Conservation (phyloP, 1,139 yeast genomes). For the Tardiomyces digboiensis region DNA sequence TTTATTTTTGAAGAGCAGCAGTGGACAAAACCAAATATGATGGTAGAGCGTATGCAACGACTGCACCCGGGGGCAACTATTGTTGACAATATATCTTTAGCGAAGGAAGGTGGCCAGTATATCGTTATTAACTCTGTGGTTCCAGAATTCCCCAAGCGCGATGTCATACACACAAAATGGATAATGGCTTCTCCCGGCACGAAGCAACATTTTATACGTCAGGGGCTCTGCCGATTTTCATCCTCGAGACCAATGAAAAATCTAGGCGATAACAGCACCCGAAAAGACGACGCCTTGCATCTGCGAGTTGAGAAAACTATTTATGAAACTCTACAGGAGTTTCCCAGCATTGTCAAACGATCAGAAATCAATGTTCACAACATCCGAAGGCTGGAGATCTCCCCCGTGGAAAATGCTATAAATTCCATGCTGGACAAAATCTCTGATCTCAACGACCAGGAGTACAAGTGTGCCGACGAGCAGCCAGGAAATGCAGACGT, state of each 20-base stretch:
- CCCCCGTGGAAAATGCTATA: constrained; percentile 84
- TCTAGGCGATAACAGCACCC: constrained; percentile 28
- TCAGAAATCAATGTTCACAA: constrained; percentile 52
- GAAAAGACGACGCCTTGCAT: constrained; percentile 39
- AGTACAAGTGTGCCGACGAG: constrained; percentile 40
- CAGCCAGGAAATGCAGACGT: constrained; percentile 33
- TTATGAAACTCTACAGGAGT: constrained; percentile 63
- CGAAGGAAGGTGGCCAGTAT: constrained; percentile 59
- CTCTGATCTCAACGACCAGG: constrained; percentile 62
- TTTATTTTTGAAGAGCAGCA: constrained; percentile 83
- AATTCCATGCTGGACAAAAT: constrained; percentile 58
- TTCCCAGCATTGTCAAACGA: constrained; percentile 86
- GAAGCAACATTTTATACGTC: constrained; percentile 26
- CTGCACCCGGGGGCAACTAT: constrained; percentile 80
- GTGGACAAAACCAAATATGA: constrained; percentile 78
- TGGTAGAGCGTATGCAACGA: constrained; percentile 66
- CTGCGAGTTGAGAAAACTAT: constrained; percentile 87
- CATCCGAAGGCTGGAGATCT: constrained; percentile 41
- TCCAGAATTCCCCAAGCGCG: constrained; percentile 43
- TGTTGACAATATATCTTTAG: constrained; percentile 57
- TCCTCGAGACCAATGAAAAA: constrained; percentile 64
- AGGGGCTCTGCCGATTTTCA: constrained; percentile 63
- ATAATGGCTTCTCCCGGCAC: constrained; percentile 14
- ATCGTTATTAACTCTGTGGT: constrained; percentile 65
- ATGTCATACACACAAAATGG: constrained; percentile 24